phyloP scores from a whole-genome alignment of 768 basidiomycete genomes.

The Pulveroboletus frians region DNA sequence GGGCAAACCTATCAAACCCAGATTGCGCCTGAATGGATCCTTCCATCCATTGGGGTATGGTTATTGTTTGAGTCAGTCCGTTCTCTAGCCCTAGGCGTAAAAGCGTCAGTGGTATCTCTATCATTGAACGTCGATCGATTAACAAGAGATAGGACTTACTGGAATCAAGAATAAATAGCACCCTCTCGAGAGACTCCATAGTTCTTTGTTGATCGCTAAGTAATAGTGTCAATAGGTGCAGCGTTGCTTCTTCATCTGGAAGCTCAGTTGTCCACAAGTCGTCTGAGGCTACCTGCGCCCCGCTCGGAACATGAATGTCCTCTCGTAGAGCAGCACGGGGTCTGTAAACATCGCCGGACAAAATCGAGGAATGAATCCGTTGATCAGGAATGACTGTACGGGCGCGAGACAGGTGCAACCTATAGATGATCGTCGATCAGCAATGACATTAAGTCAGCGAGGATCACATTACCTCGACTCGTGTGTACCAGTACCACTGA shows the following conservation, averaged over 20 bases:
- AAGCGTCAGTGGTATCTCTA: too few species aligned
- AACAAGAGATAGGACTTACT: neutral
- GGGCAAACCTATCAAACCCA: neutral
- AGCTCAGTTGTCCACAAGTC: neutral
- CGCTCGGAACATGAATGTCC: neutral
- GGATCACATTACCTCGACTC: neutral
- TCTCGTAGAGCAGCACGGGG: neutral
- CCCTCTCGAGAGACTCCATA: neutral
- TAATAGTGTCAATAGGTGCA: neutral
- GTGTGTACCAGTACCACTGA: neutral
- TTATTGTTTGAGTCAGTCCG: neutral
- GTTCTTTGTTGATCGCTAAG: neutral
- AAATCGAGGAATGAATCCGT: neutral
- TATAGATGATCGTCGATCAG: neutral
- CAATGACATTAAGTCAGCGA: neutral
- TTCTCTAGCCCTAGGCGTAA: neutral
- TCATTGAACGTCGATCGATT: neutral
- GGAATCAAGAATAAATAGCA: neutral
- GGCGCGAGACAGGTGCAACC: neutral
- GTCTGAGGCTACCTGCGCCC: neutral
- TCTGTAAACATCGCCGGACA: neutral
- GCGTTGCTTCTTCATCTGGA: neutral
- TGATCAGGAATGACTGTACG: neutral
- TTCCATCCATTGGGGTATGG: neutral
- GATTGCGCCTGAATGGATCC: neutral